Evolutionary conservation across 192 early-diverging fungal species (phyloP).

Genomic region (Coemansia sp.): DNA sequence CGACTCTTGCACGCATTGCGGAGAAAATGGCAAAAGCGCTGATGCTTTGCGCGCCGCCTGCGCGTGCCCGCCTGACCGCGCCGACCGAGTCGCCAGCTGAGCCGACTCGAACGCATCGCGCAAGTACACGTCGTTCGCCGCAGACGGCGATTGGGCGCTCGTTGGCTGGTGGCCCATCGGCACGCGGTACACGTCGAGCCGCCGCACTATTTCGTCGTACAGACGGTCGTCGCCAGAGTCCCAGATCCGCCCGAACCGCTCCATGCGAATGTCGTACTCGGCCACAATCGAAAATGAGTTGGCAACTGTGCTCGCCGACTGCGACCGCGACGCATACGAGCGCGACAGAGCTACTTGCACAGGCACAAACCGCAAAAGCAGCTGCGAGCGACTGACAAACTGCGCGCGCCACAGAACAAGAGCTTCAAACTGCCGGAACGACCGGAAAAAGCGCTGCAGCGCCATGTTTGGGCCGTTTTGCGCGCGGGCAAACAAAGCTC

Average conservation of each 20-base stretch:
- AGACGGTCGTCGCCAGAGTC: conserved; percentile 20
- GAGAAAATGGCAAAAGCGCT: conserved; percentile 38
- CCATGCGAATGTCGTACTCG: conserved; percentile 36
- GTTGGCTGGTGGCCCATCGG: conserved; percentile 25
- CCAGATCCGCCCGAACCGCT: conserved; percentile 42
- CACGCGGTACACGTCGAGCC: conserved; percentile 38
- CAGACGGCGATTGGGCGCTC: conserved; percentile 24
- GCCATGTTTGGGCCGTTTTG: conserved; percentile 6
- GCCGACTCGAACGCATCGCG: conserved; percentile 40
- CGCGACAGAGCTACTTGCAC: conserved; percentile 45
- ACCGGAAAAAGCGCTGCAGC: conserved; percentile 45
- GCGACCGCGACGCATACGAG: conserved; percentile 25
- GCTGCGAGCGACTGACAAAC: conserved; percentile 18
- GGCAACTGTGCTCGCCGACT: conserved; percentile 28
- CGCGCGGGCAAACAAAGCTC: conserved; percentile 38
- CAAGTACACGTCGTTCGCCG: conserved; percentile 45
- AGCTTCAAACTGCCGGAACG: conserved; percentile 47
- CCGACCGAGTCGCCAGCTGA: conserved; percentile 32
- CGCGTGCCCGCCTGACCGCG: conserved; percentile 42
- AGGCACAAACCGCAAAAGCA: conserved; percentile 52
- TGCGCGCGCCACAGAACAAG: conserved; percentile 53
- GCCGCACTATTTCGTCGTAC: conserved; percentile 17
- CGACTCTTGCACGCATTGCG: conserved; percentile 47
- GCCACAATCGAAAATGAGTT: conserved; percentile 41
- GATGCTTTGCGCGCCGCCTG: conserved; percentile 50